A percentile compares a stretch with the other conserved stretches of the same genome.
These are phyloP conservation scores for Juncus effusus DNA, from an alignment of 176 grass and related monocot genomes.

Conservation along the genomic window DNA sequence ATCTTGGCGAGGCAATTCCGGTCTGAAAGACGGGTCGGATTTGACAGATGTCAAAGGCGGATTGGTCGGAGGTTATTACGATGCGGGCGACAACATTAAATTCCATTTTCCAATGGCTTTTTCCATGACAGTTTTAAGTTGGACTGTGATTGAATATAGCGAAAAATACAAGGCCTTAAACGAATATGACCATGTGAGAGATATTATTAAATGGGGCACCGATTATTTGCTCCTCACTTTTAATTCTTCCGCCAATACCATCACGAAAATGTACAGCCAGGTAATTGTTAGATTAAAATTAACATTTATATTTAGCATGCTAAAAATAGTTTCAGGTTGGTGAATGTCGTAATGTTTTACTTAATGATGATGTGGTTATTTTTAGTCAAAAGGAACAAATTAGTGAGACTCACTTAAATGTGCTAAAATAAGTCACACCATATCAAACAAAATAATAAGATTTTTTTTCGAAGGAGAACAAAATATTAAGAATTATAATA, in stretches of 20 bases:
- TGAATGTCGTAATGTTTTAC: background rate
- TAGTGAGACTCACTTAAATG: too few species aligned
- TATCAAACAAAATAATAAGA: too few species aligned
- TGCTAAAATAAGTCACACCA: too few species aligned
- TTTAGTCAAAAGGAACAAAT: too few species aligned
- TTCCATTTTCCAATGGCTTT: conserved; percentile 98
- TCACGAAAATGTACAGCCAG: conserved; percentile 74
- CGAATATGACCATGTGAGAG: conserved; percentile 84
- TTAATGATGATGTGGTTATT: too few species aligned
- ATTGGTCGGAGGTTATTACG: conserved; percentile 91
- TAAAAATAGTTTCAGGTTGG: too few species aligned
- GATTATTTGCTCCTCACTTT: conserved; percentile 89
- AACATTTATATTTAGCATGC: background rate
- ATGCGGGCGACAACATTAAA: conserved; percentile 96
- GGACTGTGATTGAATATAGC: conserved; percentile 92
- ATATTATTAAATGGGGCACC: conserved; percentile 93
- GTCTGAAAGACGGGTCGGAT: conserved; percentile 52
- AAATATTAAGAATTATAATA: too few species aligned
- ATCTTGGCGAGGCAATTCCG: conserved; percentile 72
- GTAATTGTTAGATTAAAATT: conserved; percentile 27
- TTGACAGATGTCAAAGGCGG: conserved; percentile 59
- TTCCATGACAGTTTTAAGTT: conserved; percentile 94
- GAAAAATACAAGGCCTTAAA: conserved; percentile 82
- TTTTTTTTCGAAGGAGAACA: too few species aligned
- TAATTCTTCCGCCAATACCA: conserved; percentile 71